Conservation (phyloP, 495 filamentous ascomycete genomes). For the Podospora fimiseda region DNA sequence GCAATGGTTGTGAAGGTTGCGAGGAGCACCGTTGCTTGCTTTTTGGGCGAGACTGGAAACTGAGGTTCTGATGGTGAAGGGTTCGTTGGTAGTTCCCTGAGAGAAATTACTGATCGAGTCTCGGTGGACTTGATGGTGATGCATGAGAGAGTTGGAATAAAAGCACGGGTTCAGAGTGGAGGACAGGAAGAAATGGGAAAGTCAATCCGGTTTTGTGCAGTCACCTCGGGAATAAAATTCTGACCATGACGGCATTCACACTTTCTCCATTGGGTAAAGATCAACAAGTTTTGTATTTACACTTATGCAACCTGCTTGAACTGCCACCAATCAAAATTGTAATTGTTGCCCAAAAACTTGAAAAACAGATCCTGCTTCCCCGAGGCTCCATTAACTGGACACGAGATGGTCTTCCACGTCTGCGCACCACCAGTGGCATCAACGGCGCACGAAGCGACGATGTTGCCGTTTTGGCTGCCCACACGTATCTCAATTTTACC, state of each 20-base stretch:
- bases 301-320: constrained; percentile 10
- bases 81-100: too few relatives aligned
- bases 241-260: too few relatives aligned
- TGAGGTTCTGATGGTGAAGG: too few relatives aligned
- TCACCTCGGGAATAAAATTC: too few relatives aligned
- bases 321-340: constrained; percentile 18
- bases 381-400: constrained; percentile 6
- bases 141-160: too few relatives aligned
- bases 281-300: too few relatives aligned
- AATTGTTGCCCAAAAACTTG: constrained; percentile 8
- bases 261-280: too few relatives aligned
- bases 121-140: too few relatives aligned
- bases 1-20: constrained; percentile 39
- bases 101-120: too few relatives aligned
- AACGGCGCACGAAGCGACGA: constrained; percentile 12
- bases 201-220: too few relatives aligned
- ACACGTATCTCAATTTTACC: constrained; percentile 15
- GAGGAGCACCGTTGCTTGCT: constrained; percentile 39
- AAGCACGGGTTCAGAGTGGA: too few relatives aligned
- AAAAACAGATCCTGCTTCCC: constrained; percentile 17
- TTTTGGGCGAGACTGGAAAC: constrained; percentile 27
- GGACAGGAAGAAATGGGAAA: too few relatives aligned
- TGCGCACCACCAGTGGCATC: constrained; percentile 14
- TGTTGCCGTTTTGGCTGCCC: constrained; percentile 8
- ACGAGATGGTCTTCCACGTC: constrained; percentile 12